Conservation (phyloP, 2,329 filamentous ascomycete genomes). For the Aspergillus candidus region DNA sequence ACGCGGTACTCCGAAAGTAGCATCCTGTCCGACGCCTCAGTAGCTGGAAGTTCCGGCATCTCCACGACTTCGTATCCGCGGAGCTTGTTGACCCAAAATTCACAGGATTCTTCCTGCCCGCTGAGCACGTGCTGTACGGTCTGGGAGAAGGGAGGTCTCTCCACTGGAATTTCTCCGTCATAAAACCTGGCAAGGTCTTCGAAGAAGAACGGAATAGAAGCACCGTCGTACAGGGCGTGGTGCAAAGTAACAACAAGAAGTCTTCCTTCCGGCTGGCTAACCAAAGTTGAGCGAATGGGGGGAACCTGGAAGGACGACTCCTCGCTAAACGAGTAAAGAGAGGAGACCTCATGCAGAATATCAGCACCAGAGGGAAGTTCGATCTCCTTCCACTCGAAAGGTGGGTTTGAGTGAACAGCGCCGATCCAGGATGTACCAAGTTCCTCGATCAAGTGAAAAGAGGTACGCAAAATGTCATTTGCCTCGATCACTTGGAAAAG, state of each 20-base stretch:
- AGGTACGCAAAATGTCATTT: conserved; percentile 63
- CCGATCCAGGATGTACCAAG: conserved; percentile 22
- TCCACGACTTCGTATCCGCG: conserved; percentile 17
- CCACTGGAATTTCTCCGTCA: conserved; percentile 19
- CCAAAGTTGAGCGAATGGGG: conserved; percentile 33
- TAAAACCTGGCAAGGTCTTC: conserved; percentile 62
- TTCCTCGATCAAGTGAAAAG: conserved; percentile 23
- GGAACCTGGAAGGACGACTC: conserved; percentile 17
- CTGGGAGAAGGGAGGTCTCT: conserved; percentile 28
- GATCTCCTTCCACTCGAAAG: conserved; percentile 18
- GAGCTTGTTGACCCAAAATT: conserved; percentile 21
- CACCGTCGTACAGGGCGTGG: conserved; percentile 82
- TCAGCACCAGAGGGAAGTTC: conserved; percentile 10
- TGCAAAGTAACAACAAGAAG: conserved; percentile 61
- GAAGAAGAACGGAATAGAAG: conserved; percentile 69
- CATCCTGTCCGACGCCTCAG: conserved; percentile 10
- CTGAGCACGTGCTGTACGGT: conserved; percentile 51
- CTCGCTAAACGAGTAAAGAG: conserved; percentile 13
- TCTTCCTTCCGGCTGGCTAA: conserved; percentile 20
- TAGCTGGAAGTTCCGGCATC: conserved; percentile 12
- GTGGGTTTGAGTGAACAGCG: conserved; percentile 19
- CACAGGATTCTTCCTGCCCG: conserved; percentile 40
- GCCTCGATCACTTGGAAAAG: conserved; percentile 49
- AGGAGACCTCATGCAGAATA: conserved; percentile 8
- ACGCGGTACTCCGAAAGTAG: conserved; percentile 15